These are phyloP conservation scores for Amesomyces nigricolor DNA, from an alignment of 2,329 filamentous ascomycete species.

Conservation along the genomic window DNA sequence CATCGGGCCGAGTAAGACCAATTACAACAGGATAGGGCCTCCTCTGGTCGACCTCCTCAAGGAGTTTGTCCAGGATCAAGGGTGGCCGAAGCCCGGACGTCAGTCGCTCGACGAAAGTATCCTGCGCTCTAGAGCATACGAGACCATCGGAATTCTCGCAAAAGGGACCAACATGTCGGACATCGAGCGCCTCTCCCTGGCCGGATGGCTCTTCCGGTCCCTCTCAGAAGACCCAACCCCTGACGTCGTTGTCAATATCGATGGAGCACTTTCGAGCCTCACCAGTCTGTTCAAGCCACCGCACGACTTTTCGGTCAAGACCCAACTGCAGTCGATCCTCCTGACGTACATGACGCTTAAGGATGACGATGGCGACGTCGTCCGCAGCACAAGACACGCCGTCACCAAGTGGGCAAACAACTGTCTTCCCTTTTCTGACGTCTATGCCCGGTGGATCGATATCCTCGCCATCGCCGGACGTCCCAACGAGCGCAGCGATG, in stretches of 20 bases:
- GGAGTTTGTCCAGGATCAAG: constrained; percentile 70
- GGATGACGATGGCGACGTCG: constrained; percentile 43
- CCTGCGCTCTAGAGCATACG: constrained; percentile 76
- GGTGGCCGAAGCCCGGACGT: constrained; percentile 63
- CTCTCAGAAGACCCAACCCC: constrained; percentile 72
- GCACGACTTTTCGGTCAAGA: constrained; percentile 27
- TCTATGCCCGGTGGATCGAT: constrained; percentile 80
- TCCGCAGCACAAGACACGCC: constrained; percentile 74
- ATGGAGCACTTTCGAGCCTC: constrained; percentile 78
- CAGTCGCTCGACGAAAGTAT: constrained; percentile 54
- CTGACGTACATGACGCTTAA: constrained; percentile 60
- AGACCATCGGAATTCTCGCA: constrained; percentile 79
- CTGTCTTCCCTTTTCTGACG: constrained; percentile 73
- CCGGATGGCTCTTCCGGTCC: constrained; percentile 75
- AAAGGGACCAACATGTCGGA: constrained; percentile 56
- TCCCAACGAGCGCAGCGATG: constrained; percentile 66
- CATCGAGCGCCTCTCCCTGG: constrained; percentile 48
- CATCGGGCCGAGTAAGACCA: constrained; percentile 53
- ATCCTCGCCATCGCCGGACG: constrained; percentile 70
- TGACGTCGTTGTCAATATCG: constrained; percentile 78
- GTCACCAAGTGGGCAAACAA: constrained; percentile 86
- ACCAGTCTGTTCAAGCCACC: constrained; percentile 40
- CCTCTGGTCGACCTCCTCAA: constrained; percentile 63
- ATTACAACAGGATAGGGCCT: constrained; percentile 60
- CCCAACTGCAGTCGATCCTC: constrained; percentile 49